These are phyloP conservation scores for Agarophyton chilense DNA, from an alignment of 23 red algal genomes.

Conservation along the genomic window DNA sequence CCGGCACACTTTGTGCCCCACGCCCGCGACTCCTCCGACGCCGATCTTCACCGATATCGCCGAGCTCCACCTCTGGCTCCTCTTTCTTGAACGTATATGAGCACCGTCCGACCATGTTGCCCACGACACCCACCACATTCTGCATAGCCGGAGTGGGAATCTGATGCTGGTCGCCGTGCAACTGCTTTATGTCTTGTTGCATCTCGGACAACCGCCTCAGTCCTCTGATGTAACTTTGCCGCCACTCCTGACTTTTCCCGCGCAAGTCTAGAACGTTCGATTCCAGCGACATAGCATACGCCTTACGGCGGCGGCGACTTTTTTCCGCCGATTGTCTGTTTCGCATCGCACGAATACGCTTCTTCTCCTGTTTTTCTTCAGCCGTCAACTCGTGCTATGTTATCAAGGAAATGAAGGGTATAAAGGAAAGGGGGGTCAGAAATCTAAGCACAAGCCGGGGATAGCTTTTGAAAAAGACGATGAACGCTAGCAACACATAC, in stretches of 20 bases:
- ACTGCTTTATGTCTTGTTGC: neutral
- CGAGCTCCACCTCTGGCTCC: slow-evolving; percentile 10
- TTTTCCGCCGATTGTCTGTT: slow-evolving; percentile 43
- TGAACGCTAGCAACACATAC: neutral
- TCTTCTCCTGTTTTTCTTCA: slow-evolving; percentile 27
- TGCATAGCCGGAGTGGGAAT: neutral
- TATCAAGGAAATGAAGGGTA: neutral
- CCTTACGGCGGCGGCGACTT: slow-evolving; percentile 33
- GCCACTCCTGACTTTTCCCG: neutral
- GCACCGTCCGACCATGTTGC: neutral
- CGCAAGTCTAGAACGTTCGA: slow-evolving; percentile 8
- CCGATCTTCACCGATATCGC: slow-evolving; percentile 3
- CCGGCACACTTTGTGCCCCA: neutral
- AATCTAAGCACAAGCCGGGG: neutral
- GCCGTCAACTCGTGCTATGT: neutral
- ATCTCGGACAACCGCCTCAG: slow-evolving; percentile 2
- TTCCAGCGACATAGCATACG: neutral
- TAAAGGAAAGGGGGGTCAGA: neutral
- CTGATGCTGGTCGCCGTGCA: neutral
- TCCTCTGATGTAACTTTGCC: neutral
- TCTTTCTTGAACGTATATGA: neutral
- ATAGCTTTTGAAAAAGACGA: neutral
- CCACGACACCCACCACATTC: neutral
- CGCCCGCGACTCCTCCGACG: neutral
- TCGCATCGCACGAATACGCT: slow-evolving; percentile 30